Base-by-base conservation (phyloP, 2,329 filamentous ascomycete genomes). In the Alternaria atra region DNA sequence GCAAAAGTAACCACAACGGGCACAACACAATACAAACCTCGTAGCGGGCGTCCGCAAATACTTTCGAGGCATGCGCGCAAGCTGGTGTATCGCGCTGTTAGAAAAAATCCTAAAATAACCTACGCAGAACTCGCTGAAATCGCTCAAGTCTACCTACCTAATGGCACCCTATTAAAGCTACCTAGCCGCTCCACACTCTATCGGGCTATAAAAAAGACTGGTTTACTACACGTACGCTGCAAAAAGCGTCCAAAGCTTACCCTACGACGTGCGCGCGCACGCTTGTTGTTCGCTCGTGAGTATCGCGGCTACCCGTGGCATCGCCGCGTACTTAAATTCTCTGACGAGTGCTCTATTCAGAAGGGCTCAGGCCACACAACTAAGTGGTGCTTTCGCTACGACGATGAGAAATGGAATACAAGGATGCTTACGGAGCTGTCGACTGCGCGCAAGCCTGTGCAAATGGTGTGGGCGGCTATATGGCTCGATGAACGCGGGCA, bases 391-490 rank as follows among this genome's bases (percentile, higher is more conserved):
- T 72, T 66, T 43, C 37, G 60, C 10, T 58, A 50, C 15, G 52
- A 55, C n/a, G 12, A 42, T 9, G 32, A 72, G 47, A 66, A 69
- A 59, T 73, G 43, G 55, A 52, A 62, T 50, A 53, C 30, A 34
- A 44, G 55, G 12, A 71, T 65, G 44, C 60, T 72, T 32, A 50
- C 57, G 8, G 37, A 63, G 15, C 58, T 44, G 30, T 52, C 2
- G 60, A 68, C 54, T 15, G 10, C 0, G 13, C 17, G 13, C 32
- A 52, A 55, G 32, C 52, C 61, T 12, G 35, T 25, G 4, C 12
- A 37, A 3, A 37, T n/a, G 12, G 34, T n/a, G 12, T 37, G n/a
- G 15, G 15, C 5, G 3, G 4, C 7, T 15, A 37, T 37, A 37
- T 37, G n/a, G 34, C 15, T 17, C n/a, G 6, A 37, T 17, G n/a